Evolutionary conservation across 2,329 filamentous ascomycete genomes (phyloP), one percentile per base, ranked within the genome.

Genomic region (Cytospora mali): DNA sequence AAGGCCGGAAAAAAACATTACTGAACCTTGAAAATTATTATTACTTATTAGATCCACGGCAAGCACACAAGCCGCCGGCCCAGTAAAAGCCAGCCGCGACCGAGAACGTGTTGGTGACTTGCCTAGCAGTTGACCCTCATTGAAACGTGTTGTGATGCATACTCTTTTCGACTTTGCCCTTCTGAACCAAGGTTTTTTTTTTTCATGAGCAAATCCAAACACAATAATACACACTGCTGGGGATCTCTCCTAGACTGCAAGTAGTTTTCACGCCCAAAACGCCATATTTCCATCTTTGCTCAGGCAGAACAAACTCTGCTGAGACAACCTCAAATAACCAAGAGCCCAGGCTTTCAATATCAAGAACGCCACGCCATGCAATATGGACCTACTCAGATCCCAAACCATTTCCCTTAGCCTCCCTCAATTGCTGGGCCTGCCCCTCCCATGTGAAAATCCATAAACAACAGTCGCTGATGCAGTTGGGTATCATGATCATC

Each of bases 381-480:
- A 51, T 33, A 51, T 55, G 55, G 35, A 55, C 52, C 33, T 42
- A 23, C 52, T 46, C 57, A 28, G 35, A 28, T 54, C 31, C 61
- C 18, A 16, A 28, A 52, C 51, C 51, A 25, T 28, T 33, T 29
- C 35, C 55, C 21, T 46, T 13, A 35, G 42, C 52, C 53, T 31
- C 61, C 55, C 53, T 31, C 61, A 50, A 11, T 39, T 21, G 46
- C 52, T 48, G 56, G 29, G 51, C 55, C 54, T 60, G 39, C 64
- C 61, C 55, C 49, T 53, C 52, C n/a, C 51, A 55, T 28, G 33
- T 31, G 29, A 50, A 46, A 62, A 42, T 62, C 48, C 49, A 62
- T 54, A 54, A 57, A 60, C 56, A 64, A 52, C 77, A 81, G 79
- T 79, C 80, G 81, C 81, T 82, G 52, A 83, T 84, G 81, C 81